Evolutionary conservation across 768 basidiomycete species (phyloP).

Genomic region (Suillus americanus): DNA sequence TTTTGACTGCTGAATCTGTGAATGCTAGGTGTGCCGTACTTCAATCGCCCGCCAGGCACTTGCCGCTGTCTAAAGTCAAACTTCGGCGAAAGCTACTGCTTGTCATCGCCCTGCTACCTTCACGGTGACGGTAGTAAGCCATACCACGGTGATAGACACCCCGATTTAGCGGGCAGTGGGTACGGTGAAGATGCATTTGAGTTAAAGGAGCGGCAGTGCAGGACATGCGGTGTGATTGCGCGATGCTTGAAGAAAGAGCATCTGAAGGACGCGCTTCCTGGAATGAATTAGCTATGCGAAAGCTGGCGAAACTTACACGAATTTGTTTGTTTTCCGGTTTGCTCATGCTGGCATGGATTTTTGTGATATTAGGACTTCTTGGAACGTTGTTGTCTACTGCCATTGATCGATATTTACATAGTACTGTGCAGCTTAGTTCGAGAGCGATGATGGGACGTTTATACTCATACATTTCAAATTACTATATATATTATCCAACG

Average conservation of each 20-base stretch:
- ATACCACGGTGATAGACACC: background rate
- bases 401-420: background rate
- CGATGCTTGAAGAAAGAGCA: constrained; percentile 22
- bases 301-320: background rate
- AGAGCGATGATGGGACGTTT: too few species aligned
- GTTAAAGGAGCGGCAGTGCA: constrained; percentile 13
- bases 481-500: too few species aligned
- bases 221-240: constrained; percentile 18
- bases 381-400: background rate
- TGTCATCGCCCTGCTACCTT: background rate
- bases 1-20: background rate
- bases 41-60: background rate
- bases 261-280: constrained; percentile 20
- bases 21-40: background rate
- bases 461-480: too few species aligned
- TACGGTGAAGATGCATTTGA: constrained; percentile 15
- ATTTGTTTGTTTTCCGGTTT: background rate
- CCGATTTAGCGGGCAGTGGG: background rate
- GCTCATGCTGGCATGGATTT: too few species aligned
- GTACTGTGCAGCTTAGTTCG: too few species aligned
- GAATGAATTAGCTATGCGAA: constrained; percentile 2
- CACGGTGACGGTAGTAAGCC: background rate
- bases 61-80: background rate
- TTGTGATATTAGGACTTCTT: background rate
- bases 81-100: background rate